Evolutionary conservation across 2,329 filamentous ascomycete species (phyloP).

Genomic region (Botrytis hyacinthi): DNA sequence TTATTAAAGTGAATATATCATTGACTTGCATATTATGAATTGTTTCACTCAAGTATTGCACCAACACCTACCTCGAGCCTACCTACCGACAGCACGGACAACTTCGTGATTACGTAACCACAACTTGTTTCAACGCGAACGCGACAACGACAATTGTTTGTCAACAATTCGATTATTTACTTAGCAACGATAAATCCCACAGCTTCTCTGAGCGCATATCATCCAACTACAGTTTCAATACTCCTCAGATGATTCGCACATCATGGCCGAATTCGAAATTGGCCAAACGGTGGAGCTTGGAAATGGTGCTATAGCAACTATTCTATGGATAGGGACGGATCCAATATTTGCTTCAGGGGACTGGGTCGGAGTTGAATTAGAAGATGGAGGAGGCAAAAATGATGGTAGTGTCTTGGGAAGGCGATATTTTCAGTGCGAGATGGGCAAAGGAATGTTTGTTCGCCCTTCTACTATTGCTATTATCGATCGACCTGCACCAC

Average conservation of each 20-base stretch:
- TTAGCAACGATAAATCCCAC: background rate
- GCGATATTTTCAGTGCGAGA: constrained; percentile 82
- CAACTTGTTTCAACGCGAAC: background rate
- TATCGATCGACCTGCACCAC: constrained; percentile 50
- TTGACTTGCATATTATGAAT: background rate
- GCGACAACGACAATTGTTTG: background rate
- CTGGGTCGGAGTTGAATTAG: constrained; percentile 88
- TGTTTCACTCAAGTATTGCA: background rate
- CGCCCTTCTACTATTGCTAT: constrained; percentile 66
- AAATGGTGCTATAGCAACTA: constrained; percentile 71
- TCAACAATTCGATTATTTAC: constrained; percentile 8
- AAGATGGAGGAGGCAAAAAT: constrained; percentile 82
- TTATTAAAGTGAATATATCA: background rate
- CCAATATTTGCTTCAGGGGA: constrained; percentile 78
- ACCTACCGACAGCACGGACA: background rate
- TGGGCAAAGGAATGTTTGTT: constrained; percentile 80
- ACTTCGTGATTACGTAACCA: constrained; percentile 8
- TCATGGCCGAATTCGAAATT: constrained; percentile 56
- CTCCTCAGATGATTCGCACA: constrained; percentile 32
- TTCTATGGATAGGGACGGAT: constrained; percentile 73
- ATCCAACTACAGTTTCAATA: background rate
- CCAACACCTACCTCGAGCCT: background rate
- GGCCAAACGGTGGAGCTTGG: constrained; percentile 60
- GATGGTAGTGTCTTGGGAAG: constrained; percentile 87
- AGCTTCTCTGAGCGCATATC: background rate